These are phyloP conservation scores for Allium fistulosum DNA, from an alignment of 106 monocot genomes.

Conservation along the genomic window DNA sequence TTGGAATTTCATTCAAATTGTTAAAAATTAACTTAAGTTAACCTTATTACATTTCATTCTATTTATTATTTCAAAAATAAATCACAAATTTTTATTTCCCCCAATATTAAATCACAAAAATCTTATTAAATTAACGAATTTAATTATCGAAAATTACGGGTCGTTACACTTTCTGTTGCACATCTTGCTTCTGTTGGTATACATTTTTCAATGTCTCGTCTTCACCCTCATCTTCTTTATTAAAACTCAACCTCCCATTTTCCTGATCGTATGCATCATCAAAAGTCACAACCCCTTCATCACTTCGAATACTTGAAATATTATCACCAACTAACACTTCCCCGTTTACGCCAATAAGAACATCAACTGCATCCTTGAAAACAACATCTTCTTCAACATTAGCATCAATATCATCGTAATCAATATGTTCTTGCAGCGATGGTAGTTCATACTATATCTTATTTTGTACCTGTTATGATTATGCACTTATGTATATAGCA, in stretches of 20 bases:
- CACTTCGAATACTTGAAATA: conserved; percentile 15
- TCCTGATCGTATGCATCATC: conserved; percentile 45
- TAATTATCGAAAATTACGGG: too few species aligned
- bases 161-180: too few species aligned
- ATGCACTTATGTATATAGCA: too few species aligned
- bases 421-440: conserved; percentile 30
- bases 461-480: too few species aligned
- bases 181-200: conserved; percentile 56
- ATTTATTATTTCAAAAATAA: too few species aligned
- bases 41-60: too few species aligned
- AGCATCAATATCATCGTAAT: conserved; percentile 28
- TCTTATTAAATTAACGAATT: too few species aligned
- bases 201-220: conserved; percentile 37
- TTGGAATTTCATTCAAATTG: too few species aligned
- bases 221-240: conserved; percentile 52
- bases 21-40: too few species aligned
- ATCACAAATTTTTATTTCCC: too few species aligned
- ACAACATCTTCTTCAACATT: conserved; percentile 12
- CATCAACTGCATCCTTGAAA: conserved; percentile 12
- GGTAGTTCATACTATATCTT: background rate
- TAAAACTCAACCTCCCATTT: conserved; percentile 32
- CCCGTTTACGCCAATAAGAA: conserved; percentile 28
- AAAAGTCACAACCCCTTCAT: conserved; percentile 20
- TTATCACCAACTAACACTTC: conserved; percentile 25
- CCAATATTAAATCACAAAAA: too few species aligned